phyloP scores from a whole-genome alignment of 257 asterid genomes.

The Perilla frutescens region DNA sequence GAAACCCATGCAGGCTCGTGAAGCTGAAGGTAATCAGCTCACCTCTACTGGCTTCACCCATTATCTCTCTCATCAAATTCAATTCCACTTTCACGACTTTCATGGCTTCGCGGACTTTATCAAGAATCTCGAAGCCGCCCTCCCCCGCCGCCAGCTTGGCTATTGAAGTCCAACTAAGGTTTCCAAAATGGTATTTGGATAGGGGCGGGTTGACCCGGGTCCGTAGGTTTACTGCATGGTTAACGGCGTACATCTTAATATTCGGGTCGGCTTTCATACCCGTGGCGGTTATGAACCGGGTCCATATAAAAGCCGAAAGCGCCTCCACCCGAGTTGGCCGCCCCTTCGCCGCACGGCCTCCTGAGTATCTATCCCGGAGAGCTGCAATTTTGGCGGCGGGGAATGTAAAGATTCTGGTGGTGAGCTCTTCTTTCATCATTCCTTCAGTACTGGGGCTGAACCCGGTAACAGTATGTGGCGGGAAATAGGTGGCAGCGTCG shows the following conservation, averaged over 20 bases:
- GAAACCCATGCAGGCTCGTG: conserved; percentile 40
- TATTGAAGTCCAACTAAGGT: too few species aligned
- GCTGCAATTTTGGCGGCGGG: not conserved
- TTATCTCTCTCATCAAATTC: not conserved
- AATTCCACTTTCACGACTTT: too few species aligned
- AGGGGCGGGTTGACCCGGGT: conserved; percentile 25
- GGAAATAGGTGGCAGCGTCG: conserved; percentile 44
- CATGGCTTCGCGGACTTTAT: too few species aligned
- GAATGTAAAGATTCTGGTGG: not conserved
- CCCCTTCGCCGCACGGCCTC: not conserved
- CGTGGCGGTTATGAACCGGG: conserved; percentile 35
- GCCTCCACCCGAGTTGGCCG: conserved; percentile 44
- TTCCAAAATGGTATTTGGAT: too few species aligned
- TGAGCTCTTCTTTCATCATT: conserved; percentile 36
- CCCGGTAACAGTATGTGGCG: conserved; percentile 39
- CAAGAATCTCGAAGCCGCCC: too few species aligned
- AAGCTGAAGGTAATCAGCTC: too few species aligned
- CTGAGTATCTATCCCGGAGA: conserved; percentile 42
- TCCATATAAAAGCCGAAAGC: conserved; percentile 29
- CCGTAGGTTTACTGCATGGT: conserved; percentile 51
- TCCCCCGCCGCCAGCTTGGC: too few species aligned
- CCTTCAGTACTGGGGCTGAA: conserved; percentile 28
- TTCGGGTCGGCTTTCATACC: conserved; percentile 28
- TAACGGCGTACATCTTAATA: conserved; percentile 27
- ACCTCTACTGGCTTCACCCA: conserved; percentile 35